Evolutionary conservation across 495 filamentous ascomycete species (phyloP).

Genomic region (Elaphomyces granulatus): DNA sequence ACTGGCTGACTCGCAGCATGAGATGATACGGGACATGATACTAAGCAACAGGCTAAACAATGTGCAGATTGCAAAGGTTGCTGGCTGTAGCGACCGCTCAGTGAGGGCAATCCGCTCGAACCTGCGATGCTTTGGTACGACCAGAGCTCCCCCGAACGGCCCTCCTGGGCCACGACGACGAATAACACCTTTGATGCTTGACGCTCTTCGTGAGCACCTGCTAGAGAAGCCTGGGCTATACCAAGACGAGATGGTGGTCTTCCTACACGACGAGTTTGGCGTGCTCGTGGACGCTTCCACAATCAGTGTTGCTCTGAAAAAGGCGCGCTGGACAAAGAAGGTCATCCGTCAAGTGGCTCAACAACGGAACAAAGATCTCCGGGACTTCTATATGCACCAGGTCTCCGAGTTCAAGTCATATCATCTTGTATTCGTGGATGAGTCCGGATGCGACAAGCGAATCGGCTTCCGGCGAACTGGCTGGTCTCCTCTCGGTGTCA

Average conservation of each 20-base stretch:
- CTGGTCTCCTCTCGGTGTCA: constrained; percentile 16
- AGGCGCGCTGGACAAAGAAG: constrained; percentile 13
- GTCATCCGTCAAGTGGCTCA: constrained; percentile 3
- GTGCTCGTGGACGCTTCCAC: constrained; percentile 10
- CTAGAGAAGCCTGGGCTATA: constrained; percentile 20
- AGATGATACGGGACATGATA: constrained; percentile 14
- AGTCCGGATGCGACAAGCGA: constrained; percentile 18
- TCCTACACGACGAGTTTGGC: constrained; percentile 20
- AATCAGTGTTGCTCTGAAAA: constrained; percentile 8
- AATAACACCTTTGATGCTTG: constrained; percentile 16
- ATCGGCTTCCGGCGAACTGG: constrained; percentile 13
- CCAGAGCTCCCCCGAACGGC: constrained; percentile 16
- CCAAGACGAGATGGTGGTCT: constrained; percentile 20
- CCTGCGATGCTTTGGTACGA: constrained; percentile 16
- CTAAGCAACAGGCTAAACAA: constrained; percentile 10
- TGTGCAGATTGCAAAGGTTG: constrained; percentile 14
- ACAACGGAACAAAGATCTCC: constrained; percentile 18
- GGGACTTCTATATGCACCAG: constrained; percentile 19
- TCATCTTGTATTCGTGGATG: constrained; percentile 19
- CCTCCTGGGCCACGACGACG: constrained; percentile 9
- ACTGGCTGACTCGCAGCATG: constrained; percentile 4
- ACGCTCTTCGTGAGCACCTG: constrained; percentile 19
- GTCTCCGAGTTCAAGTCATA: constrained; percentile 15
- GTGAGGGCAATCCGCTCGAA: constrained; percentile 17
- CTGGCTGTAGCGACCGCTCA: constrained; percentile 12